Conservation (phyloP, 306 rosid species). For the Mimosa bimucronata region DNA sequence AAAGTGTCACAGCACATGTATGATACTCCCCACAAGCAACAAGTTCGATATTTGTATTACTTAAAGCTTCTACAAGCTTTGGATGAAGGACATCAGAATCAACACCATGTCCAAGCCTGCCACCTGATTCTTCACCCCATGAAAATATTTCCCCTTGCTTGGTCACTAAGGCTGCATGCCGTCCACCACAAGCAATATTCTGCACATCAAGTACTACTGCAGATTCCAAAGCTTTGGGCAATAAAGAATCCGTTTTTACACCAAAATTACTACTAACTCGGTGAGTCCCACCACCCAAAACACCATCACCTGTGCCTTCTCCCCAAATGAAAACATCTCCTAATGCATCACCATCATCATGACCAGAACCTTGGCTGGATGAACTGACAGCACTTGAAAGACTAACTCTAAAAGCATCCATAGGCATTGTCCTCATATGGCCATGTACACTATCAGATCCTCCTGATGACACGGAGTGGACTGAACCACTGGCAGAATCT, state of each 20-base stretch:
- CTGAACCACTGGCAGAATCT: conserved; percentile 93
- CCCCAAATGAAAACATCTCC: conserved; percentile 99
- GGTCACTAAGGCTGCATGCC: conserved; percentile 94
- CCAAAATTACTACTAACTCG: conserved; percentile 72
- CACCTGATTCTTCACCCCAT: conserved; percentile 99
- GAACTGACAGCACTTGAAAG: conserved; percentile 98
- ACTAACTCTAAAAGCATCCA: conserved; percentile 98
- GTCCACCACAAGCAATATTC: conserved; percentile 94
- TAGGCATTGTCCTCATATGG: conserved; percentile 81
- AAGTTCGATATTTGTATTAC: conserved; percentile 87
- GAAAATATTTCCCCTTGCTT: conserved; percentile 97
- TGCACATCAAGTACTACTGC: conserved; percentile 95
- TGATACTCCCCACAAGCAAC: conserved; percentile 99
- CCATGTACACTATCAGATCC: conserved; percentile 96
- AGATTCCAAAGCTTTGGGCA: conserved; percentile 97
- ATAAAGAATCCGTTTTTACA: conserved; percentile 78
- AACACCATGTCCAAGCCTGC: conserved; percentile 99
- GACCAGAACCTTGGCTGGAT: conserved; percentile 99
- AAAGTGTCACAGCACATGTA: conserved; percentile 93
- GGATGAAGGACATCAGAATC: conserved; percentile 89
- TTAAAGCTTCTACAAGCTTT: conserved; percentile 87
- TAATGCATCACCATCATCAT: conserved; percentile 97
- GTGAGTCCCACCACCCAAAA: conserved; percentile 87
- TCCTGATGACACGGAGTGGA: conserved; percentile 94
- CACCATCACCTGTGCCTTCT: conserved; percentile 95